A percentile compares a stretch with the other conserved stretches of the same genome.
Conservation (phyloP, 129 eudicot genomes). For the Flaveria robusta region DNA sequence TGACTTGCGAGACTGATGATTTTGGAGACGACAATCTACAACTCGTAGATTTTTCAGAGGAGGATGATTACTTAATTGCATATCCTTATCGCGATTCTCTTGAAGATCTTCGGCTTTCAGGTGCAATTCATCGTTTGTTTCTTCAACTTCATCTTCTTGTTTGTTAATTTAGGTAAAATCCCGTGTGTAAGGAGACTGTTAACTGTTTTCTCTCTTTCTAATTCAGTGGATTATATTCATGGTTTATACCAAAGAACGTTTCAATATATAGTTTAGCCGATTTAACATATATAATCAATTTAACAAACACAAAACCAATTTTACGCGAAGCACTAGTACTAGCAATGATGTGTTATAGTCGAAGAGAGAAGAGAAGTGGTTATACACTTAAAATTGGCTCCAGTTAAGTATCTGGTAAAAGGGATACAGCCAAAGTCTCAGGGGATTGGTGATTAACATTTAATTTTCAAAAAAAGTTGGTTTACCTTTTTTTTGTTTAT, state of each 20-base stretch:
- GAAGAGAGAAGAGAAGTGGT: not conserved
- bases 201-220: too few species aligned
- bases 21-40: conserved; percentile 47
- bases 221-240: too few species aligned
- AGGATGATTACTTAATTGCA: conserved; percentile 34
- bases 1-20: conserved; percentile 23
- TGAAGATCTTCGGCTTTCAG: conserved; percentile 62
- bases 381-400: not conserved
- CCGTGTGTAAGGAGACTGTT: too few species aligned
- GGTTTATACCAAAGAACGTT: too few species aligned
- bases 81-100: conserved; percentile 46
- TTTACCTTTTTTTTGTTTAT: not conserved
- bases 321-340: too few species aligned
- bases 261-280: too few species aligned
- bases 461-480: not conserved
- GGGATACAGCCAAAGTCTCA: too few species aligned
- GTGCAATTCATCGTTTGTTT: conserved; percentile 26
- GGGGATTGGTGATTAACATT: too few species aligned
- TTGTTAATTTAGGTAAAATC: not conserved
- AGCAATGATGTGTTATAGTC: too few species aligned
- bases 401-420: too few species aligned
- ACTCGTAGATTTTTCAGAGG: conserved; percentile 53
- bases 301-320: too few species aligned
- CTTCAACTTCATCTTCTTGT: not conserved
- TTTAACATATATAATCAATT: not conserved